These are phyloP conservation scores for Chrysoporthe austroafricana DNA, from an alignment of 2,329 filamentous ascomycete species.

Conservation along the genomic window DNA sequence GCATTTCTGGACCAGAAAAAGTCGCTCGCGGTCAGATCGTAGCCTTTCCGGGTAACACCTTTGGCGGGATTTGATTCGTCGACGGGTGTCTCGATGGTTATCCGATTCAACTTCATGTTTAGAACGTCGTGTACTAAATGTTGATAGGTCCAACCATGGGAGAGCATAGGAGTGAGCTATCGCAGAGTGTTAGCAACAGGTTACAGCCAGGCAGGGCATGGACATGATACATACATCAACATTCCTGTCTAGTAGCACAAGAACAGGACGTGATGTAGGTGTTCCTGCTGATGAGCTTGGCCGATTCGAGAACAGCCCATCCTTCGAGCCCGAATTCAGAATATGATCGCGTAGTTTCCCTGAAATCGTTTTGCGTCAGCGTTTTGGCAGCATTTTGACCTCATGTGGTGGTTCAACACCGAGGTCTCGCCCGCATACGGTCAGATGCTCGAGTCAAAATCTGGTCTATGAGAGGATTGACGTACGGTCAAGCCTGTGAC, in stretches of 20 bases:
- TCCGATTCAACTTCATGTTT: conserved; percentile 73
- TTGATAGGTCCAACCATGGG: conserved; percentile 84
- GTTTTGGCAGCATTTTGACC: neutral
- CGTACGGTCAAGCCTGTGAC: conserved; percentile 66
- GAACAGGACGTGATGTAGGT: conserved; percentile 78
- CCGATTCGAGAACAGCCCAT: conserved; percentile 88
- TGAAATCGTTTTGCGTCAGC: neutral
- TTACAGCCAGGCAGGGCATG: neutral
- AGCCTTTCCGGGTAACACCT: conserved; percentile 81
- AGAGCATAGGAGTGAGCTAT: conserved; percentile 89
- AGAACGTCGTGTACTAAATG: conserved; percentile 78
- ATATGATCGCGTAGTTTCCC: conserved; percentile 90
- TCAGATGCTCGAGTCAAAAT: neutral
- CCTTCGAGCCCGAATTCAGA: conserved; percentile 80
- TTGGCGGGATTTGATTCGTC: conserved; percentile 78
- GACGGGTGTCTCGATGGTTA: conserved; percentile 83
- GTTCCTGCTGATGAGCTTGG: conserved; percentile 62
- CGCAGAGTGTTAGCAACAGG: neutral
- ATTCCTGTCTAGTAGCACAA: conserved; percentile 93
- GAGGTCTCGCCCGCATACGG: neutral
- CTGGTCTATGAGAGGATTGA: neutral
- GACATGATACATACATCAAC: conserved; percentile 60
- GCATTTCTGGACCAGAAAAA: conserved; percentile 98
- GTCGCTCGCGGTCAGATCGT: conserved; percentile 86
- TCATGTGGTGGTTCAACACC: neutral